Evolutionary conservation across 176 grass and related monocot species (phyloP), one percentile per base, ranked within the genome.

Genomic region (Juncus effusus): DNA sequence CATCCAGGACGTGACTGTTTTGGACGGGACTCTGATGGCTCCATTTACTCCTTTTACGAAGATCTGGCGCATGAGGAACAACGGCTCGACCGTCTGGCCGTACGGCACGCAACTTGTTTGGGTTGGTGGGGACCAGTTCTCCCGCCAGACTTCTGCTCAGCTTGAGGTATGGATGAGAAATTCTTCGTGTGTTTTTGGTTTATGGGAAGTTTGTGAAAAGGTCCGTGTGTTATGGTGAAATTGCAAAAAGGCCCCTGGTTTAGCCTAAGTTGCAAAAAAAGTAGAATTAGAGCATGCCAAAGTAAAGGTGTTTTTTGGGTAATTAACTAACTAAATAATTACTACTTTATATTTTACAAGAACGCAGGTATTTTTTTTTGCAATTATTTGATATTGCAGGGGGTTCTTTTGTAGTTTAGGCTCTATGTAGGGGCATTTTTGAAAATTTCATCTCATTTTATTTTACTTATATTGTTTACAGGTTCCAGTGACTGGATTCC

Each of bases 61-160:
- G 71, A 78, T 97, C 63, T 97, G 94, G 94, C 72, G 82, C 74
- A 74, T 97, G 73, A 50, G 62, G 40, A 97, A 97, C 75, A 84
- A 65, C 73, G 94, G 94, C 19, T 56, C 38, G 44, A 64, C 63
- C 0, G 54, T 28, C 10, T 97, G 94, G 94, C 88, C 94, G 0
- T 92, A 49, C 64, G 88, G 94, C 35, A 89, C 83, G 2, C 60
- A 74, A 2, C 85, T 97, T 71, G 13, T 69, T 39, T 97, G 88
- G 88, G 62, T 73, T 69, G 88, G 80, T 3, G 94, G 94, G 47
- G 63, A 92, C 83, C 63, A 82, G 16, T 79, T 97, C 77, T 11
- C 71, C 35, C 9, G 16, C 8, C 64, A 61, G 38, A 36, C 40
- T 53, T 80, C 67, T 7, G 54, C 71, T 65, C 70, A 82, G 71